Conservation (phyloP, 176 grass and related monocot genomes). For the Paspalum vaginatum region DNA sequence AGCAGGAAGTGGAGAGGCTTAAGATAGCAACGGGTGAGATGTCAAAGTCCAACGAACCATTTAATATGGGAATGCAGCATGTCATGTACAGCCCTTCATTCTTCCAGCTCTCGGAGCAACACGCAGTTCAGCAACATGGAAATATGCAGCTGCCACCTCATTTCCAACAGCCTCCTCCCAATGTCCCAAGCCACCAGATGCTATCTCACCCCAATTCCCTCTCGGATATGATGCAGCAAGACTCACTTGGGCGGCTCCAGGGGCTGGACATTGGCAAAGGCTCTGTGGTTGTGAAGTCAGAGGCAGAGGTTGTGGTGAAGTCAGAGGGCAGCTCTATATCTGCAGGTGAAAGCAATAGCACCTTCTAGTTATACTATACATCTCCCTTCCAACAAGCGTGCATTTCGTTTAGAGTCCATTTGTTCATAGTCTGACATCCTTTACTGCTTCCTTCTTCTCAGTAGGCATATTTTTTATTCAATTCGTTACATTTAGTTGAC, state of each 20-base stretch:
- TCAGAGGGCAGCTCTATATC: constrained; percentile 74
- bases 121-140: constrained; percentile 47
- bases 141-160: constrained; percentile 58
- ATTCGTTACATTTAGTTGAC: constrained; percentile 61
- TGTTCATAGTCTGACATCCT: constrained; percentile 73
- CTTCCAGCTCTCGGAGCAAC: constrained; percentile 57
- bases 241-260: constrained; percentile 67
- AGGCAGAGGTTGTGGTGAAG: constrained; percentile 63
- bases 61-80: constrained; percentile 75
- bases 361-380: constrained; percentile 58
- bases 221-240: constrained; percentile 86
- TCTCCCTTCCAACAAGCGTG: constrained; percentile 36
- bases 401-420: constrained; percentile 45
- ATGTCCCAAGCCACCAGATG: constrained; percentile 59
- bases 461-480: constrained; percentile 59
- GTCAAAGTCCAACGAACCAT: constrained; percentile 57
- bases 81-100: constrained; percentile 67
- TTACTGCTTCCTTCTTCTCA: neutral
- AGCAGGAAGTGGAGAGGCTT: constrained; percentile 85
- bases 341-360: constrained; percentile 79
- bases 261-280: constrained; percentile 86
- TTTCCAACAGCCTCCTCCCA: constrained; percentile 64
- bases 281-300: constrained; percentile 58
- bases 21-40: constrained; percentile 76
- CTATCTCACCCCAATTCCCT: constrained; percentile 59